A percentile compares a stretch with the other conserved stretches of the same genome.
Evolutionary conservation across 78 protist species (phyloP).

Genomic region (Neovahlkampfia damariscottae): DNA sequence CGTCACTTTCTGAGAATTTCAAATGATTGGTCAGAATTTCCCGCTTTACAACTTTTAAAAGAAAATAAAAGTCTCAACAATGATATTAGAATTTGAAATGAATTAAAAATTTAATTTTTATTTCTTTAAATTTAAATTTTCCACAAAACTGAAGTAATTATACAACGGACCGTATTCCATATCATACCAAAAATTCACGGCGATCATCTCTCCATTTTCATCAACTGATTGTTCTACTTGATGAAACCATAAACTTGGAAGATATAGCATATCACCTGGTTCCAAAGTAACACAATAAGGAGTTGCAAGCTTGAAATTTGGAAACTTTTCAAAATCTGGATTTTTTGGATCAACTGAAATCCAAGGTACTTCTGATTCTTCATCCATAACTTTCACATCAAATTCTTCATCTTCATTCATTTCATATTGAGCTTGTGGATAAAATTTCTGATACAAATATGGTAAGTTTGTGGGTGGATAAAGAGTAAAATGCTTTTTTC

Average conservation of each 20-base stretch:
- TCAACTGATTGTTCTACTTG: constrained; percentile 12
- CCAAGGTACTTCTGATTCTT: constrained; percentile 16
- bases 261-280: constrained; percentile 33
- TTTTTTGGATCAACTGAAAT: constrained; percentile 22
- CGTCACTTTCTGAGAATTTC: too few species aligned
- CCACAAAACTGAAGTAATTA: too few species aligned
- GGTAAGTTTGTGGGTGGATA: constrained; percentile 31
- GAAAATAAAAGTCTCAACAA: too few species aligned
- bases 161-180: too few species aligned
- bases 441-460: neutral
- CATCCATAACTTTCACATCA: neutral
- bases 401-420: neutral
- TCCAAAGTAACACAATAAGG: neutral
- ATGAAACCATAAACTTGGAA: constrained; percentile 50
- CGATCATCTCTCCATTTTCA: constrained; percentile 5
- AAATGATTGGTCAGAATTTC: too few species aligned
- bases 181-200: constrained; percentile 51
- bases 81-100: too few species aligned
- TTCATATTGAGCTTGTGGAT: neutral
- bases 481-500: constrained; percentile 34
- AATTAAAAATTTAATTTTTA: too few species aligned
- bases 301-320: neutral
- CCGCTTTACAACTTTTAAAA: too few species aligned
- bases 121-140: too few species aligned
- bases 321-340: neutral